phyloP scores from a whole-genome alignment of 225 moss, liverwort and hornwort species.

The Marchantia polymorpha region DNA sequence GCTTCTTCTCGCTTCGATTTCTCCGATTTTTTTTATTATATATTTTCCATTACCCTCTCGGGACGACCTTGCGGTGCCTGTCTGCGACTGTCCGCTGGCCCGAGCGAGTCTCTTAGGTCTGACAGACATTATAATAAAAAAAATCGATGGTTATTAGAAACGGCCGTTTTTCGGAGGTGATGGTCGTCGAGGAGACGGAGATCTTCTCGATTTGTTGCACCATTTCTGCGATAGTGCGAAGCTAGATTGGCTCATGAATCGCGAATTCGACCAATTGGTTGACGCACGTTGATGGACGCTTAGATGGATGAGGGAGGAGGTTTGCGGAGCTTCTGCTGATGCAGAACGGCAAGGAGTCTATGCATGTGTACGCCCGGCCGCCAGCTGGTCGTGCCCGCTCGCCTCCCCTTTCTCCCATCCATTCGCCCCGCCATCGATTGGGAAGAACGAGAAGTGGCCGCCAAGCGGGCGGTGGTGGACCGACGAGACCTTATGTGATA shows the following conservation, averaged over 20 bases:
- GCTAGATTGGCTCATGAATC: slow-evolving; percentile 16
- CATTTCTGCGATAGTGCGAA: not conserved
- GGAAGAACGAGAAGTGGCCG: slow-evolving; percentile 37
- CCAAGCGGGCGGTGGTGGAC: slow-evolving; percentile 24
- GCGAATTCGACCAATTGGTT: slow-evolving; percentile 13
- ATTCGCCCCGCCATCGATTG: slow-evolving; percentile 29
- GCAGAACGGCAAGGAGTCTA: slow-evolving; percentile 91
- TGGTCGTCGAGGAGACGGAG: slow-evolving; percentile 8
- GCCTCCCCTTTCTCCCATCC: slow-evolving; percentile 26
- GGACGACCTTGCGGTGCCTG: not conserved
- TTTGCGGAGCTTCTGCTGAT: slow-evolving; percentile 57
- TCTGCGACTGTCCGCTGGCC: not conserved
- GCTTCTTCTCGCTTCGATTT: not conserved
- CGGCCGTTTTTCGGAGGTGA: slow-evolving; percentile 5
- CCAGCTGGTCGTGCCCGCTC: slow-evolving; percentile 47
- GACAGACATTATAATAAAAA: not conserved
- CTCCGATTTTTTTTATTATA: not conserved
- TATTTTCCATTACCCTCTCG: not conserved
- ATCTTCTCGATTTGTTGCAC: not conserved
- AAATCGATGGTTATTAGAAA: slow-evolving; percentile 4
- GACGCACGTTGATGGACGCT: slow-evolving; percentile 1
- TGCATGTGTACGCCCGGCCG: slow-evolving; percentile 74
- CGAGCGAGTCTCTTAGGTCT: not conserved
- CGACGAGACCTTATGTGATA: slow-evolving; percentile 21
- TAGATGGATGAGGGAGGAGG: slow-evolving; percentile 45